phyloP scores from a whole-genome alignment of 805 yeast species.

The Komagataella populi region DNA sequence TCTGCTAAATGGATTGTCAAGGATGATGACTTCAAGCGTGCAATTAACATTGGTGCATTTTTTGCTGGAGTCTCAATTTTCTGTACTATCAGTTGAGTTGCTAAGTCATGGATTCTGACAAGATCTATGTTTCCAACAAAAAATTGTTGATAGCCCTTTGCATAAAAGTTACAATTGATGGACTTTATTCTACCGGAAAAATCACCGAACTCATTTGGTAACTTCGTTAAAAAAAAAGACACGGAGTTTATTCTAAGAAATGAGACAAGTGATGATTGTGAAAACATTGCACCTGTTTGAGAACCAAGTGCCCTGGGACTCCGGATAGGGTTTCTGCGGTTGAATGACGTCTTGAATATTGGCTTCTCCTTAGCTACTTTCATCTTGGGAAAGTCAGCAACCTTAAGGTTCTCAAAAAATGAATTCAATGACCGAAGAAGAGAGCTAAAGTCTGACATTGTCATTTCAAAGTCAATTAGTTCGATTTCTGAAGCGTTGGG shows the following conservation, averaged over 20 bases:
- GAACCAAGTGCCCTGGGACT: background rate
- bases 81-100: background rate
- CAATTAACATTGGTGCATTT: constrained; percentile 24
- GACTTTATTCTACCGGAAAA: background rate
- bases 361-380: constrained; percentile 3
- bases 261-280: background rate
- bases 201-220: background rate
- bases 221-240: background rate
- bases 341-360: background rate
- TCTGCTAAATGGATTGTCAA: constrained; percentile 33
- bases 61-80: constrained; percentile 8
- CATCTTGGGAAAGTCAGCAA: background rate
- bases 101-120: background rate
- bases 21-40: constrained; percentile 21
- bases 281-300: background rate
- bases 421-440: background rate
- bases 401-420: background rate
- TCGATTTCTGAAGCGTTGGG: background rate
- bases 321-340: background rate
- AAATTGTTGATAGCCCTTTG: background rate
- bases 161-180: background rate
- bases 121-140: background rate
- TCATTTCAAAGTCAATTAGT: background rate
- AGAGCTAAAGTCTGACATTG: background rate
- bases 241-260: background rate